Evolutionary conservation across 2,329 filamentous ascomycete genomes (phyloP).

Genomic region (Dendrostoma leiphaemia): DNA sequence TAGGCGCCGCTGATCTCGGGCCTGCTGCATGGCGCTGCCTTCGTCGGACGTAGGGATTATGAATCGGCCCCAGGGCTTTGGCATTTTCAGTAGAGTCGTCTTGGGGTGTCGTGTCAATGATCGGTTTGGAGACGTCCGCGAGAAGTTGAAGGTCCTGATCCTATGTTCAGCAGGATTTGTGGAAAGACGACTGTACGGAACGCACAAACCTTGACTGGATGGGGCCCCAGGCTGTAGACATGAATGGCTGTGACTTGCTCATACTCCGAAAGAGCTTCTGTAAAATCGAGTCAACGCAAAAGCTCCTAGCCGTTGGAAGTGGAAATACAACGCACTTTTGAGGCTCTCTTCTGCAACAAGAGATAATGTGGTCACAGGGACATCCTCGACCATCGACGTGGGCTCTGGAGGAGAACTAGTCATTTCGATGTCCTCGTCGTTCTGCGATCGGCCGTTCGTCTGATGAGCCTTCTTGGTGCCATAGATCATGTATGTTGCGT

Average conservation of each 20-base stretch:
- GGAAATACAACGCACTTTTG: conserved; percentile 46
- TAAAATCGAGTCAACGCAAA: conserved; percentile 18
- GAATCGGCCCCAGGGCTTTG: conserved; percentile 70
- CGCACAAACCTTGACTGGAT: conserved; percentile 58
- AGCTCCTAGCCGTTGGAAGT: not conserved
- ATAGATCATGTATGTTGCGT: conserved; percentile 88
- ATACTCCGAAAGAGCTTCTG: conserved; percentile 67
- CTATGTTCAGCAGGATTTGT: conserved; percentile 1
- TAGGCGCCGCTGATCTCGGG: conserved; percentile 25
- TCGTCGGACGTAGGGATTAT: conserved; percentile 64
- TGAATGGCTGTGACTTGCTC: conserved; percentile 76
- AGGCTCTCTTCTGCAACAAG: conserved; percentile 73
- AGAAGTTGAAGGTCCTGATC: conserved; percentile 63
- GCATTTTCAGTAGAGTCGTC: conserved; percentile 60
- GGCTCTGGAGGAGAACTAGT: conserved; percentile 62
- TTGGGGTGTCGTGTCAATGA: conserved; percentile 51
- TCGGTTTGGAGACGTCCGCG: conserved; percentile 65
- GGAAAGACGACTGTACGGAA: too few species aligned
- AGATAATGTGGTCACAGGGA: conserved; percentile 58
- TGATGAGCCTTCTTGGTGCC: conserved; percentile 56
- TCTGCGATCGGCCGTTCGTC: conserved; percentile 25
- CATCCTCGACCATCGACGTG: conserved; percentile 47
- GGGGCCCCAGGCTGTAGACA: conserved; percentile 79
- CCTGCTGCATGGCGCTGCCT: conserved; percentile 41
- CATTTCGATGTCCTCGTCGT: conserved; percentile 68